Base-by-base conservation (phyloP, 768 basidiomycete species). In the Suillus lakei region DNA sequence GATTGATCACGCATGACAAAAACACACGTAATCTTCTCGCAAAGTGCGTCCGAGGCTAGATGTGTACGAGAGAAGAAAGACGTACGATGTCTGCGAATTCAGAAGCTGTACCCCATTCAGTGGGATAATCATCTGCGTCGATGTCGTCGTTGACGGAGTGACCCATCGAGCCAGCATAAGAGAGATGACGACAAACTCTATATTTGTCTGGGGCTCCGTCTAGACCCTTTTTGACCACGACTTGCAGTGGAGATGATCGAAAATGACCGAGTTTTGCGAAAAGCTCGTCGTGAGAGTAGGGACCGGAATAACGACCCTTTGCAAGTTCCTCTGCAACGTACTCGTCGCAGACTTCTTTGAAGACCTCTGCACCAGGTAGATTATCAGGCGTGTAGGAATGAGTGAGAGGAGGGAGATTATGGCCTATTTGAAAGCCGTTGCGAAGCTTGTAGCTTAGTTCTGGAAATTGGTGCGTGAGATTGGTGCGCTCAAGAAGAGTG, bases 371-470 rank as follows among this genome's bases (percentile, higher is more conserved):
- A 0, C 43, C 21, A 0, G 43, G 43, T 0, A 21, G 43, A 0
- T 44, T n/a, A 4, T 1, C 0, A 0, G 43, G 21, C 0, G 21
- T 44, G 4, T 44, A 44, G 1, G 43, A 9, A 2, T 6, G 6
- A 0, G 41, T 43, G 18, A 43, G 43, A 4, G 43, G 43, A 4
- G 21, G 4, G 21, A 44, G 43, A 0, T 21, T 3, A 0, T 21
- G 18, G 2, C 43, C 18, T 8, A 44, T n/a, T 2, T 7, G 43
- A 16, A 43, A 21, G 18, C 41, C 7, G 7, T 43, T 8, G 7
- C 0, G 18, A 7, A 43, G 41, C 8, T 43, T 43, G 41, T 18
- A 7, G 4, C 6, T 3, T 5, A 21, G 41, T 43, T 43, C 41
- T 43, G 41, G 41, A 16, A 41, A 41, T 18, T 41, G 41, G 1